Percentiles rank a stretch among this genome's conserved stretches.
These are phyloP conservation scores for Neurospora sp. DNA, from an alignment of 495 filamentous ascomycete genomes.

Conservation along the genomic window DNA sequence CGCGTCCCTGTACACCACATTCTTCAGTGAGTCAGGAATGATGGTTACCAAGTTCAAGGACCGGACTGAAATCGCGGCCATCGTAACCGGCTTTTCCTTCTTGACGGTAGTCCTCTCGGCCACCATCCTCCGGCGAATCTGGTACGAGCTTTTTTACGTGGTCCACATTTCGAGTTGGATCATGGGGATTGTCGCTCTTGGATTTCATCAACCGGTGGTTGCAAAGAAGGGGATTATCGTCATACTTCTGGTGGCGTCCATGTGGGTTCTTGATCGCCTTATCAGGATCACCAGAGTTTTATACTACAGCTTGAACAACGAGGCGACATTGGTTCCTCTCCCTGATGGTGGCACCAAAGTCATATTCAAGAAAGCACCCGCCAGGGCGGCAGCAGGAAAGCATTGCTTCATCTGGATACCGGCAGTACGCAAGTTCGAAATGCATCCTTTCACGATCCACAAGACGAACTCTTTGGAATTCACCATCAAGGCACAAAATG, in stretches of 20 bases:
- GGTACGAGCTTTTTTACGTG: constrained; percentile 52
- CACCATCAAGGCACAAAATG: constrained; percentile 43
- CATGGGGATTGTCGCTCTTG: constrained; percentile 37
- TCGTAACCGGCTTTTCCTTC: constrained; percentile 37
- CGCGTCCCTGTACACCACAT: constrained; percentile 30
- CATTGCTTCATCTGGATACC: constrained; percentile 55
- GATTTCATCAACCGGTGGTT: constrained; percentile 43
- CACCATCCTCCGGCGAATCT: constrained; percentile 32
- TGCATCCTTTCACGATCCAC: constrained; percentile 55
- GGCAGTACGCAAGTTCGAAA: constrained; percentile 43
- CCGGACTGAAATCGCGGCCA: constrained; percentile 28
- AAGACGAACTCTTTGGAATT: constrained; percentile 42
- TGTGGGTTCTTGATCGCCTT: constrained; percentile 45
- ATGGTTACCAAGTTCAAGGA: constrained; percentile 15
- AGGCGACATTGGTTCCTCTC: constrained; percentile 43
- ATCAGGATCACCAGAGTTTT: constrained; percentile 36
- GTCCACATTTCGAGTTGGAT: constrained; percentile 44
- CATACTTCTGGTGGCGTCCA: constrained; percentile 31
- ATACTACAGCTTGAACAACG: constrained; percentile 45
- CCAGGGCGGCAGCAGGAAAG: constrained; percentile 40
- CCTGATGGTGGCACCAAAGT: constrained; percentile 47
- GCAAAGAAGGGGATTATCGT: constrained; percentile 30
- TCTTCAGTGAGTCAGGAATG: constrained; percentile 20
- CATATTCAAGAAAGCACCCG: constrained; percentile 36
- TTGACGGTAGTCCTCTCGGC: constrained; percentile 34